Evolutionary conservation across 257 asterid genomes (phyloP).

Genomic region (Primulina eburnea): DNA sequence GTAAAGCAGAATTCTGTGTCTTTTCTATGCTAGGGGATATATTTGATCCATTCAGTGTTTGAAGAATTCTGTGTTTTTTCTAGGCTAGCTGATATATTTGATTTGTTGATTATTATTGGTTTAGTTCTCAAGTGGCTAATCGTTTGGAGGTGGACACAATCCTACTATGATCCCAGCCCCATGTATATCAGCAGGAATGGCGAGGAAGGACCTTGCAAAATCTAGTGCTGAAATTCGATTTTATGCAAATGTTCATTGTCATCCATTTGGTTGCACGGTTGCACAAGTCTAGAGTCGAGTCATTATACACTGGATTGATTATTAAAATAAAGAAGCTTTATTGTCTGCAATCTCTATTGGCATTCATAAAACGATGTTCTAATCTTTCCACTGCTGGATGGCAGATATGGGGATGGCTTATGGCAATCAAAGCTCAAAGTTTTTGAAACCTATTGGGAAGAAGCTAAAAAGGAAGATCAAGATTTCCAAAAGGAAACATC

Average conservation of each 20-base stretch:
- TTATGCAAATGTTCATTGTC: not conserved
- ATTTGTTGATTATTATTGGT: not conserved
- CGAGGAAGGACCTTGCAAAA: not conserved
- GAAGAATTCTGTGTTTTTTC: not conserved
- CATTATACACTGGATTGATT: not conserved
- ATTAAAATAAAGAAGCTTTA: not conserved
- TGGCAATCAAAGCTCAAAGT: slow-evolving; percentile 31
- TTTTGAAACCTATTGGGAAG: slow-evolving; percentile 75
- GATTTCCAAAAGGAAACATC: slow-evolving; percentile 56
- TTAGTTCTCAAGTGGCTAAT: not conserved
- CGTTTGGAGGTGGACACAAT: not conserved
- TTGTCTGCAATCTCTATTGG: not conserved
- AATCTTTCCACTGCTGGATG: slow-evolving; percentile 18
- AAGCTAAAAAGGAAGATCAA: slow-evolving; percentile 80
- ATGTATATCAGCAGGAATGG: not conserved
- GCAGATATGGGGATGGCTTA: slow-evolving; percentile 66
- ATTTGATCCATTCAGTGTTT: not conserved
- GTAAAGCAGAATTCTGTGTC: not conserved
- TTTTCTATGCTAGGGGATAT: not conserved
- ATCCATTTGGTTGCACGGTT: not conserved
- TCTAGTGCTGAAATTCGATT: not conserved
- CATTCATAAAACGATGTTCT: not conserved
- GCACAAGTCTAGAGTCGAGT: not conserved
- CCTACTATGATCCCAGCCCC: not conserved
- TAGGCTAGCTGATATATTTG: not conserved